Base-by-base conservation (phyloP, 805 yeast genomes). In the Saccharomycopsis guyanensis region DNA sequence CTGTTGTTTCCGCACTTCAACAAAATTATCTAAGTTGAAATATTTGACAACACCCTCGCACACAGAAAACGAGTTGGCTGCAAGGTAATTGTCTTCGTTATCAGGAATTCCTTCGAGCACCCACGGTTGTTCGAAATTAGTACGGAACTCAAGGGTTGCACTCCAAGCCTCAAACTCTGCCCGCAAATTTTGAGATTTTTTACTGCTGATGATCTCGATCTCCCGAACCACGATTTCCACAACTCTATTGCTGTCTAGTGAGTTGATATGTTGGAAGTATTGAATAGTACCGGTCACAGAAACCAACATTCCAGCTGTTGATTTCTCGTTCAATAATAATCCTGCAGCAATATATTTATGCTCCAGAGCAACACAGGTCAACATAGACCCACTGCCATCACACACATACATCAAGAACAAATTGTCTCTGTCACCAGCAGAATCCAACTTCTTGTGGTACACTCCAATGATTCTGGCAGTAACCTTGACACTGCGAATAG, bases 381-480 rank as follows among this genome's bases (percentile, higher is more conserved):
- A n/a, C 18, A 35, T 24, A 4, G 43, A 13, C 15, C 49, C 51
- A 40, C 45, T 48, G 18, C 42, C 37, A 19, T 48, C 51, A 29
- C 48, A 36, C 3, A 48, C n/a, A 36, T 40, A 34, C 7, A 44
- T 13, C 16, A 42, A 31, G 27, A 27, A 48, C 5, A 45, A 22
- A 5, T 22, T 10, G 19, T 40, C 49, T 15, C 29, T 25, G n/a
- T n/a, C n/a, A 4, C 7, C 27, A 12, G 32, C 36, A 4, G 15
- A 16, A 19, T 33, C 29, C 10, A 13, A 25, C 13, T 12, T 5
- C 19, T 38, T 20, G 19, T 15, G 18, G 10, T 33, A 15, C 42
- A 43, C 45, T 3, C 46, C 43, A 8, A 46, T 22, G 13, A 50
- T 46, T 34, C 52, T 23, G 29, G 41, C 51, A 10, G 49, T 45